A percentile compares a stretch with the other conserved stretches of the same genome.
Evolutionary conservation across 371 early-diverging fungal species (phyloP).

Genomic region (Mortierella sp.): DNA sequence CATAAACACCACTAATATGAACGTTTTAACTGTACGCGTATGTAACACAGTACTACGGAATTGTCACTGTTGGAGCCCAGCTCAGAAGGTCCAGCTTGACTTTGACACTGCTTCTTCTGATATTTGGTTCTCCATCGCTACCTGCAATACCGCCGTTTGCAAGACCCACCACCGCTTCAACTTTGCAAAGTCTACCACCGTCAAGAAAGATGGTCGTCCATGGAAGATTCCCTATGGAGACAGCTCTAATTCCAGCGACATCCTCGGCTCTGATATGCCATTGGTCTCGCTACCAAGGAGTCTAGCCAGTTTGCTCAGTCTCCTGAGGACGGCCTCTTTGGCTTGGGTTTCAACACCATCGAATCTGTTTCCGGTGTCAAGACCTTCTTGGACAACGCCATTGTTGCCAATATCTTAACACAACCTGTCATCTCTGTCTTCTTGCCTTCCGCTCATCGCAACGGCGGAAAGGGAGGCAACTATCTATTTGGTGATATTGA

Average conservation of each 20-base stretch:
- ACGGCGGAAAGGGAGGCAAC: slow-evolving; percentile 57
- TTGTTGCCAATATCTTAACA: slow-evolving; percentile 41
- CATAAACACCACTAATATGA: too few species aligned
- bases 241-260: slow-evolving; percentile 55
- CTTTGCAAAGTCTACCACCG: slow-evolving; percentile 57
- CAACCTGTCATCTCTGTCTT: slow-evolving; percentile 60
- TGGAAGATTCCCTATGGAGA: slow-evolving; percentile 63
- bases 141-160: slow-evolving; percentile 32
- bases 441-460: slow-evolving; percentile 37
- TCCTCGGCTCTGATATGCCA: slow-evolving; percentile 58
- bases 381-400: slow-evolving; percentile 62
- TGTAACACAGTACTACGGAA: slow-evolving; percentile 9
- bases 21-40: too few species aligned
- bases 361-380: slow-evolving; percentile 56
- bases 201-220: slow-evolving; percentile 44
- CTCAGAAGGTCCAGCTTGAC: background rate
- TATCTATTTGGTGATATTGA: slow-evolving; percentile 72
- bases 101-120: slow-evolving; percentile 45
- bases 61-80: background rate
- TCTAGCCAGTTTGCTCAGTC: slow-evolving; percentile 41
- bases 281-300: slow-evolving; percentile 58
- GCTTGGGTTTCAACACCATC: slow-evolving; percentile 58
- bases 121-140: slow-evolving; percentile 46
- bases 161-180: slow-evolving; percentile 55
- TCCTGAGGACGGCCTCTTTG: slow-evolving; percentile 59